A percentile compares a stretch with the other conserved stretches of the same genome.
phyloP scores from a whole-genome alignment of 192 early-diverging fungal genomes.

The Obelidium mucronatum region DNA sequence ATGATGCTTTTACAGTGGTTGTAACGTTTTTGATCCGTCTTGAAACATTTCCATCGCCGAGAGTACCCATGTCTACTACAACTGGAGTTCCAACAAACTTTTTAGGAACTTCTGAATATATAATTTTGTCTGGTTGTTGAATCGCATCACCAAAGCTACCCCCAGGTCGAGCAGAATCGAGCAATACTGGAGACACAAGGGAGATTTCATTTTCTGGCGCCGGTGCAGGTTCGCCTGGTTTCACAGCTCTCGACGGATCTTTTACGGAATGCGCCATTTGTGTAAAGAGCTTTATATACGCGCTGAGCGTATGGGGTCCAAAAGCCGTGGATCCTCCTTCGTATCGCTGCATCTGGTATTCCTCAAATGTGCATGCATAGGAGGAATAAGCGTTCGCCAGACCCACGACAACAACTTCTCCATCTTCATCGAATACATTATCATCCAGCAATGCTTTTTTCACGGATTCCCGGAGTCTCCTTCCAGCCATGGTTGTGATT shows the following conservation, averaged over 20 bases:
- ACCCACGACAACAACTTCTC: conserved; percentile 55
- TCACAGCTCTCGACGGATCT: conserved; percentile 1
- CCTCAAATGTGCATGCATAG: conserved; percentile 52
- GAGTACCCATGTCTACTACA: too few species aligned
- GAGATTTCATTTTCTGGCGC: conserved; percentile 35
- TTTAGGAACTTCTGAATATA: conserved; percentile 1
- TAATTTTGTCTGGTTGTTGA: conserved; percentile 25
- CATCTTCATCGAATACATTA: conserved; percentile 48
- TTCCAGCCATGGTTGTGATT: conserved; percentile 70
- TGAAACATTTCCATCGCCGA: conserved; percentile 19
- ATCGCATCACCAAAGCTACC: conserved; percentile 44
- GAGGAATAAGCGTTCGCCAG: conserved; percentile 65
- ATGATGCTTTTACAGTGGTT: conserved; percentile 40
- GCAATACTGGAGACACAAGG: conserved; percentile 41
- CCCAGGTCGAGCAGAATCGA: conserved; percentile 43
- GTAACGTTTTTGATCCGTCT: conserved; percentile 18
- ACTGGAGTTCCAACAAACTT: not conserved
- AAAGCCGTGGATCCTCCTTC: conserved; percentile 67
- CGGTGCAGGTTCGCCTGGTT: not conserved
- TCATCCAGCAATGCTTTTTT: conserved; percentile 46
- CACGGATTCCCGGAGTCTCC: conserved; percentile 51
- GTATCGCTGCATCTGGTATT: conserved; percentile 68
- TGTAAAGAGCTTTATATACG: conserved; percentile 58
- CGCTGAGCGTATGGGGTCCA: conserved; percentile 64
- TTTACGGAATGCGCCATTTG: conserved; percentile 56